Percentiles rank a stretch among this genome's conserved stretches.
phyloP scores from a whole-genome alignment of 495 filamentous ascomycete species.

The Neurospora cerealis region DNA sequence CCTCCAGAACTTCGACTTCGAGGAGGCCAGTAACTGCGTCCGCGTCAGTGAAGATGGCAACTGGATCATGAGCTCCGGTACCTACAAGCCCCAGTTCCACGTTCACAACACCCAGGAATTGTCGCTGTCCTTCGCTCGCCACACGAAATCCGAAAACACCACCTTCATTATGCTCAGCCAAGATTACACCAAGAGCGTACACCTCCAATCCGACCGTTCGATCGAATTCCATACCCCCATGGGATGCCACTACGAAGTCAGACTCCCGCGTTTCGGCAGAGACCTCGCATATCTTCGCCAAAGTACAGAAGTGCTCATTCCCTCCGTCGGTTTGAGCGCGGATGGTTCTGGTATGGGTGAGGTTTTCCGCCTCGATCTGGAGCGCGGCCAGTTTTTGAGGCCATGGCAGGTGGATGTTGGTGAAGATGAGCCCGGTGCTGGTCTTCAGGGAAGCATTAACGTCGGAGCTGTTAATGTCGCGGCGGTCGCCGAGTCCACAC shows the following conservation, averaged over 20 bases:
- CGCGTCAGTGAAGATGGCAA: conserved; percentile 90
- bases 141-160: conserved; percentile 87
- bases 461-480: conserved; percentile 82
- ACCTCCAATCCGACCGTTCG: conserved; percentile 82
- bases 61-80: conserved; percentile 96
- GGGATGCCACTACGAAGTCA: conserved; percentile 78
- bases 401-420: conserved; percentile 71
- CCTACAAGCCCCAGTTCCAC: conserved; percentile 93
- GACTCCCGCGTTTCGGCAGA: conserved; percentile 85
- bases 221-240: conserved; percentile 90
- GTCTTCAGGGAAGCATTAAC: conserved; percentile 74
- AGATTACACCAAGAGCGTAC: conserved; percentile 91
- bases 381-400: conserved; percentile 73
- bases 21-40: conserved; percentile 92
- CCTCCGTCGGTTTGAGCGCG: conserved; percentile 75
- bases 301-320: conserved; percentile 79
- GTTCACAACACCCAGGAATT: conserved; percentile 89
- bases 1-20: conserved; percentile 96
- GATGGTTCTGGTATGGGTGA: conserved; percentile 67
- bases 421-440: conserved; percentile 59
- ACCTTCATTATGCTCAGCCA: conserved; percentile 87
- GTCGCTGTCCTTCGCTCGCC: conserved; percentile 82
- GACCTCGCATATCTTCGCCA: conserved; percentile 78
- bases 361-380: conserved; percentile 86
- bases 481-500: conserved; percentile 79